Evolutionary conservation across 1,284 basidiomycete genomes (phyloP).

Genomic region (Moesziomyces sp.): DNA sequence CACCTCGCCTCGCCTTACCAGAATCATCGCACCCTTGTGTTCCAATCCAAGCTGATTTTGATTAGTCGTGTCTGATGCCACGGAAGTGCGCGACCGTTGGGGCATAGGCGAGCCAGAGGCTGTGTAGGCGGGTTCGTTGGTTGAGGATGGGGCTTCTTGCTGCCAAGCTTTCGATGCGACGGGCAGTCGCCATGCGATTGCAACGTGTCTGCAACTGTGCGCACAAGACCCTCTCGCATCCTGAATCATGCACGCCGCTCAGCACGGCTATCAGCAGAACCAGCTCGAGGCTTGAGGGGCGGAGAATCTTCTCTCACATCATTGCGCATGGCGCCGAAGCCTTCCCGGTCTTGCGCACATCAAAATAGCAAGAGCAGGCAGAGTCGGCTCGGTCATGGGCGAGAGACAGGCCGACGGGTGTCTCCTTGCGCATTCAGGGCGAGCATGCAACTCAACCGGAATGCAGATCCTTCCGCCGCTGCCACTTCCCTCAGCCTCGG

Average conservation of each 20-base stretch:
- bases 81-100: neutral
- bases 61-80: too few relatives aligned
- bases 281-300: neutral
- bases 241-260: neutral
- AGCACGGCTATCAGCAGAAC: too few relatives aligned
- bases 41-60: too few relatives aligned
- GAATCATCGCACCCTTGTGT: too few relatives aligned
- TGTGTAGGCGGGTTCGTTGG: neutral
- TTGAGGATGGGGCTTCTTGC: neutral
- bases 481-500: conserved; percentile 3
- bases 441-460: conserved; percentile 26
- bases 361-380: neutral
- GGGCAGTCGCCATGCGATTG: neutral
- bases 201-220: neutral
- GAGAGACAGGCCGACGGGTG: neutral
- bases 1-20: neutral
- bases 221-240: neutral
- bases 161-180: neutral
- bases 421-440: conserved; percentile 19
- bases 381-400: neutral
- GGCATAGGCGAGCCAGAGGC: neutral
- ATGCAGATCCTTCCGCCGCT: conserved; percentile 1
- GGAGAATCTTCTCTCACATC: conserved; percentile 28
- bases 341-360: neutral
- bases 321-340: conserved; percentile 5